Percentiles rank a stretch among this genome's conserved stretches.
phyloP scores from a whole-genome alignment of 495 filamentous ascomycete genomes.

The Zalerion maritima region DNA sequence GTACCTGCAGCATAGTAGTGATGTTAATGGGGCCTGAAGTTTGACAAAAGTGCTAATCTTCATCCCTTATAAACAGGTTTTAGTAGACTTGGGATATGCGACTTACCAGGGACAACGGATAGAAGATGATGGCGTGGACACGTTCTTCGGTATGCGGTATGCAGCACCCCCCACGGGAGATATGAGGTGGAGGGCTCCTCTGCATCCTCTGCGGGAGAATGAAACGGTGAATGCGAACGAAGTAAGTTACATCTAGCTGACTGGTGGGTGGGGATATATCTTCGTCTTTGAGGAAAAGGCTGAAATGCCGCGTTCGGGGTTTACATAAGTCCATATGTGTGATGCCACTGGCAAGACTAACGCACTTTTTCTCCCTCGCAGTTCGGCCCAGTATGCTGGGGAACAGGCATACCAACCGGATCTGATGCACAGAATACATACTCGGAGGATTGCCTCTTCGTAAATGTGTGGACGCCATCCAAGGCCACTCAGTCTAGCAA shows the following conservation, averaged over 20 bases:
- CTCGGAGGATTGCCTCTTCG: constrained; percentile 58
- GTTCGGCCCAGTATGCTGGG: no score
- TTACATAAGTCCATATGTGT: no score
- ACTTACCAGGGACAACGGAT: constrained; percentile 20
- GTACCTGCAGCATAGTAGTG: no score
- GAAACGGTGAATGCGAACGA: constrained; percentile 12
- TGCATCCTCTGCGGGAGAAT: constrained; percentile 10
- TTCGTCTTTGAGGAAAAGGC: no score
- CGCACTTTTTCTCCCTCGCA: no score
- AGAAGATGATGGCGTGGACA: constrained; percentile 20
- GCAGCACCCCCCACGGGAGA: constrained; percentile 25
- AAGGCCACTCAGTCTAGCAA: constrained; percentile 30
- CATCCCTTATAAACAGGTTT: no score
- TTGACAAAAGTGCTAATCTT: no score
- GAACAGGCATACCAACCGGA: not conserved
- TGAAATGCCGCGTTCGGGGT: no score
- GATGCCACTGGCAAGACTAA: no score
- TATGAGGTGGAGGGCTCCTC: constrained; percentile 25
- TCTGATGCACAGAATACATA: not conserved
- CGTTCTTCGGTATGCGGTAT: constrained; percentile 30
- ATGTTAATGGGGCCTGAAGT: no score
- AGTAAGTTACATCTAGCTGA: constrained; percentile 7
- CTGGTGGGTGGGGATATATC: no score
- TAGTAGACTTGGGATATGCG: constrained; percentile 30
- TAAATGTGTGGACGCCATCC: constrained; percentile 57